phyloP scores from a whole-genome alignment of 345 rosid genomes.

The Aquilaria sinensis region DNA sequence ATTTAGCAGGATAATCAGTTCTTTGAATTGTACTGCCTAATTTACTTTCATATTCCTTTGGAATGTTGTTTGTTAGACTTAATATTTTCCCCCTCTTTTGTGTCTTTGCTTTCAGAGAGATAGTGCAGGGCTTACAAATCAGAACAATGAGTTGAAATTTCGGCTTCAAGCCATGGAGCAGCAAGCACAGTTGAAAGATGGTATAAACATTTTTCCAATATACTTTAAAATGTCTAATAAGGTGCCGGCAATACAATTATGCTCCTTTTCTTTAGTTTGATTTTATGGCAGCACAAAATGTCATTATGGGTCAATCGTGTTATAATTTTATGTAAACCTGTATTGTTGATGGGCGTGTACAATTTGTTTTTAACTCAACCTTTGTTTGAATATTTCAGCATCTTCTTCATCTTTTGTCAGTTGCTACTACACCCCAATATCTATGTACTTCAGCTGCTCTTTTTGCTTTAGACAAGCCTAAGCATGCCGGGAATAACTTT shows the following conservation, averaged over 20 bases:
- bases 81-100: neutral
- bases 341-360: neutral
- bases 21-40: neutral
- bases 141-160: slow-evolving; percentile 54
- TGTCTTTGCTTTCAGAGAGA: slow-evolving; percentile 38
- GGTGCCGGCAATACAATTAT: neutral
- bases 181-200: slow-evolving; percentile 54
- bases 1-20: neutral
- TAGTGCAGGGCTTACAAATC: slow-evolving; percentile 31
- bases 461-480: too few species aligned
- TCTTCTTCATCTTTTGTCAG: too few species aligned
- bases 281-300: too few species aligned
- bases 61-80: neutral
- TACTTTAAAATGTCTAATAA: neutral
- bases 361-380: too few species aligned
- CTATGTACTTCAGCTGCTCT: too few species aligned
- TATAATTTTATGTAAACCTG: neutral
- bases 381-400: too few species aligned
- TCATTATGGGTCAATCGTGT: neutral
- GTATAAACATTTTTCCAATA: slow-evolving; percentile 12
- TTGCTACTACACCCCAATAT: too few species aligned
- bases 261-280: neutral
- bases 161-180: slow-evolving; percentile 64
- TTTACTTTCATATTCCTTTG: neutral
- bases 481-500: too few species aligned